phyloP scores from a whole-genome alignment of 331 rosid genomes.

The Telfairia occidentalis region DNA sequence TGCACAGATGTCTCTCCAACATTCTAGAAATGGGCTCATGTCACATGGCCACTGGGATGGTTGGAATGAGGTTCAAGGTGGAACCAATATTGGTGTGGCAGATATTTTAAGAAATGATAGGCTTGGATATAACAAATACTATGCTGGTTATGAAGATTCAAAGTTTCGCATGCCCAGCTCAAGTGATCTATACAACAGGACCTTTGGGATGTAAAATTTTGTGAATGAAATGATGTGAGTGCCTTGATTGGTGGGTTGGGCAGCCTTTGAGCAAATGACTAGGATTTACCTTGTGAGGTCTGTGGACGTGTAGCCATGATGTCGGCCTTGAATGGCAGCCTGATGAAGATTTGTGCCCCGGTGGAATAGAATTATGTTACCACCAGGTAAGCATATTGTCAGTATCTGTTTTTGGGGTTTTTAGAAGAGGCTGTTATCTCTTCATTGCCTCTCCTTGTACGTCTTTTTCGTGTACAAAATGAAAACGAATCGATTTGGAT shows the following conservation, averaged over 20 bases:
- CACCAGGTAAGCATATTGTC: constrained; percentile 39
- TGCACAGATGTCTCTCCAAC: constrained; percentile 65
- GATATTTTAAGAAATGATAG: constrained; percentile 74
- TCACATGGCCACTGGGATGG: constrained; percentile 79
- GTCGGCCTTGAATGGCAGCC: constrained; percentile 29
- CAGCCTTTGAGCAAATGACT: constrained; percentile 18
- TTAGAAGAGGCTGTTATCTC: neutral
- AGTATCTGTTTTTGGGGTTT: neutral
- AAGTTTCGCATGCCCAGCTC: constrained; percentile 75
- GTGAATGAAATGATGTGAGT: constrained; percentile 14
- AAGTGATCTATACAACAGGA: constrained; percentile 61
- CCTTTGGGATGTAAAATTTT: constrained; percentile 61
- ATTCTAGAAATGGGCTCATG: constrained; percentile 45
- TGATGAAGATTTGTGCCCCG: constrained; percentile 28
- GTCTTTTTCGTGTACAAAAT: neutral
- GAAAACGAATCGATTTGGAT: neutral
- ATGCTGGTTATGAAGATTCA: constrained; percentile 71
- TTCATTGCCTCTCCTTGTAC: neutral
- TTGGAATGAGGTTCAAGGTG: constrained; percentile 66
- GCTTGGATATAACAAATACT: constrained; percentile 53
- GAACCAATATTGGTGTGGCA: constrained; percentile 44
- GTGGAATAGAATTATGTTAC: constrained; percentile 27
- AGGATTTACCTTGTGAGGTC: constrained; percentile 24
- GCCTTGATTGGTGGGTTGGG: constrained; percentile 17
- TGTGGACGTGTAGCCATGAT: constrained; percentile 28